Evolutionary conservation across 1,139 yeast species (phyloP).

Genomic region (Suhomyces panamericanus): DNA sequence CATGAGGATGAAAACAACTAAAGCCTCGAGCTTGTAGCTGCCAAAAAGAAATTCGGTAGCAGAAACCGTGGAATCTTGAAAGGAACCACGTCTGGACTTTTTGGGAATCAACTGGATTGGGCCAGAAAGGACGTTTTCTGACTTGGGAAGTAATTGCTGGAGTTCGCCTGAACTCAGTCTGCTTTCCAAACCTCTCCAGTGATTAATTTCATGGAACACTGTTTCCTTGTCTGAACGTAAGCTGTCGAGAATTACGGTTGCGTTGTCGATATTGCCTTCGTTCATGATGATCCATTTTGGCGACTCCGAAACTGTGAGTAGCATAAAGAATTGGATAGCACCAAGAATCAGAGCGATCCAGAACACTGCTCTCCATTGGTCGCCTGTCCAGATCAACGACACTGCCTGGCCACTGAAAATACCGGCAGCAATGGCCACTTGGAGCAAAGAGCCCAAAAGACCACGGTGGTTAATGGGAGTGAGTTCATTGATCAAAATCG

Average conservation of each 20-base stretch:
- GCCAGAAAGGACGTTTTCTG: slow-evolving; percentile 2
- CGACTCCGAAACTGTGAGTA: slow-evolving; percentile 38
- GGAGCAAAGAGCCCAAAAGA: slow-evolving; percentile 38
- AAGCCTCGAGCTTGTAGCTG: slow-evolving; percentile 27
- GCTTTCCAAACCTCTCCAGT: slow-evolving; percentile 30
- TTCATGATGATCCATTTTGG: slow-evolving; percentile 43
- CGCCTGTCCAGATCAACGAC: slow-evolving; percentile 35
- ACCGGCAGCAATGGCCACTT: slow-evolving; percentile 39
- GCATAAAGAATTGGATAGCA: slow-evolving; percentile 29
- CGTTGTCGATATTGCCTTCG: slow-evolving; percentile 29
- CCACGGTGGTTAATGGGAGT: slow-evolving; percentile 43
- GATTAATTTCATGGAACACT: slow-evolving; percentile 36
- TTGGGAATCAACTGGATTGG: slow-evolving; percentile 8
- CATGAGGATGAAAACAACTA: slow-evolving; percentile 37
- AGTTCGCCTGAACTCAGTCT: slow-evolving; percentile 4
- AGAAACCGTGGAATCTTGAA: slow-evolving; percentile 31
- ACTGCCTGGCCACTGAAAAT: slow-evolving; percentile 35
- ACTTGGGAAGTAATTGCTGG: slow-evolving; percentile 3
- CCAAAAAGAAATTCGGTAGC: slow-evolving; percentile 26
- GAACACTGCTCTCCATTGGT: slow-evolving; percentile 39
- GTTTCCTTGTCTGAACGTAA: slow-evolving; percentile 33
- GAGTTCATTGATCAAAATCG: slow-evolving; percentile 39
- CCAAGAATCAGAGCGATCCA: slow-evolving; percentile 28
- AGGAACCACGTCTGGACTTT: slow-evolving; percentile 26
- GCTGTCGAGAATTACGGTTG: slow-evolving; percentile 28